These are phyloP conservation scores for Blastobotrys mokoenaii DNA, from an alignment of 805 yeast species.

Conservation along the genomic window DNA sequence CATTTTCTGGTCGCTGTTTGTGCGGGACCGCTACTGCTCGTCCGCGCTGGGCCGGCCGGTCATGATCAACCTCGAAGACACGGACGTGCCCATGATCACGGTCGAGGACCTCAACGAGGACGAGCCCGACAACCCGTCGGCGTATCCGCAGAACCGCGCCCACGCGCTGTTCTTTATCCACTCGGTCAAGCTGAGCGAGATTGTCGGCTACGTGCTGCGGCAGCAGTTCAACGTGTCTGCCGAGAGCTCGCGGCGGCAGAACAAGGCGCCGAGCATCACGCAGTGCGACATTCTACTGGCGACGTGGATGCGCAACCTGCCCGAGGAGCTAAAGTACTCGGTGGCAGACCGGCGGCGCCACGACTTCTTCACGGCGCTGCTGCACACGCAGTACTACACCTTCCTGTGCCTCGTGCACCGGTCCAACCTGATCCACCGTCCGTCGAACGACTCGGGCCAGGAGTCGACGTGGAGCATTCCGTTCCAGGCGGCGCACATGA, in stretches of 20 bases:
- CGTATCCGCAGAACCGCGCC: constrained; percentile 37
- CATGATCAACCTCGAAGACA: constrained; percentile 59
- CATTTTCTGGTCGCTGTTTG: constrained; percentile 71
- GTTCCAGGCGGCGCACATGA: constrained; percentile 73
- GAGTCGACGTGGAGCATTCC: constrained; percentile 71
- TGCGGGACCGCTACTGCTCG: constrained; percentile 61
- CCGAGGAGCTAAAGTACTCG: constrained; percentile 54
- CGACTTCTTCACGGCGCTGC: constrained; percentile 46
- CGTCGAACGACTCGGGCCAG: constrained; percentile 14
- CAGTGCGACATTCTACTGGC: constrained; percentile 73
- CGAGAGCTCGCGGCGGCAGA: constrained; percentile 37
- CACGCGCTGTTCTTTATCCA: constrained; percentile 55
- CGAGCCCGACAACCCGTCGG: constrained; percentile 31
- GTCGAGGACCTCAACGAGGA: constrained; percentile 56
- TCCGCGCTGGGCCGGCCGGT: constrained; percentile 70
- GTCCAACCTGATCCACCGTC: constrained; percentile 43
- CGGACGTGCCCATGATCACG: constrained; percentile 66
- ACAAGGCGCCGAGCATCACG: constrained; percentile 41
- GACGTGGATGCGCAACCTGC: constrained; percentile 62
- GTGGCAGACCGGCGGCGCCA: constrained; percentile 47
- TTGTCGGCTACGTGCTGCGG: constrained; percentile 58
- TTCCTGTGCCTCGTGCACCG: constrained; percentile 65
- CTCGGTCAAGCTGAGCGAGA: constrained; percentile 57
- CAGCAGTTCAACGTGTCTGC: constrained; percentile 67
- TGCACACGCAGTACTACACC: constrained; percentile 65